Percentiles rank a stretch among this genome's conserved stretches.
Evolutionary conservation across 2,329 filamentous ascomycete species (phyloP).

Genomic region (Neocatenulostroma microsporum): DNA sequence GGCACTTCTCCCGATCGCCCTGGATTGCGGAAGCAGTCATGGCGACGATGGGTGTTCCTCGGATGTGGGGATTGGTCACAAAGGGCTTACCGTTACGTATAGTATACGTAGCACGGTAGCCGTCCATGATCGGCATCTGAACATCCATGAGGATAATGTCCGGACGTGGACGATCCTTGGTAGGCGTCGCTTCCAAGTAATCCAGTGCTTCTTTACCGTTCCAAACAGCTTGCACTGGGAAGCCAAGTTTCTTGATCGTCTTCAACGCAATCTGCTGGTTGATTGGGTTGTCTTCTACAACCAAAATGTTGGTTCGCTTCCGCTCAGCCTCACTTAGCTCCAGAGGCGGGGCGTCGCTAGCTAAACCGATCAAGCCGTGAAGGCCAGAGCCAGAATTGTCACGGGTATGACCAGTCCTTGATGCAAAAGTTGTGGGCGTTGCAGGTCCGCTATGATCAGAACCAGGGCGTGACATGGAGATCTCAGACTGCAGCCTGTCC

Average conservation of each 20-base stretch:
- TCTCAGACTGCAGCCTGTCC: slow-evolving; percentile 53
- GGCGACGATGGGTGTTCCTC: slow-evolving; percentile 65
- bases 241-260: slow-evolving; percentile 66
- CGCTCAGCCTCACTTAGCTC: slow-evolving; percentile 52
- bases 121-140: slow-evolving; percentile 53
- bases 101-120: slow-evolving; percentile 67
- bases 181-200: slow-evolving; percentile 47
- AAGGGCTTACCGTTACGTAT: slow-evolving; percentile 62
- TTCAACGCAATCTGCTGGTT: slow-evolving; percentile 62
- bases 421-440: slow-evolving; percentile 20
- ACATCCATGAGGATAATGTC: slow-evolving; percentile 52
- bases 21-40: slow-evolving; percentile 75
- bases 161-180: slow-evolving; percentile 47
- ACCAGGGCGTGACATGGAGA: slow-evolving; percentile 56
- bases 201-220: slow-evolving; percentile 73
- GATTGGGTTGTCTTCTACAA: slow-evolving; percentile 69
- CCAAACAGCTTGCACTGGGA: slow-evolving; percentile 63
- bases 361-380: slow-evolving; percentile 21
- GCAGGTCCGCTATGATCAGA: slow-evolving; percentile 51
- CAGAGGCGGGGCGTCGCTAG: slow-evolving; percentile 38
- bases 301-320: slow-evolving; percentile 58
- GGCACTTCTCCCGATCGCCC: slow-evolving; percentile 67
- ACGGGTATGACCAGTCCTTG: slow-evolving; percentile 12
- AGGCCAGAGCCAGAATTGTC: slow-evolving; percentile 12
- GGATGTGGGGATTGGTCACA: slow-evolving; percentile 46